Base-by-base conservation (phyloP, 306 rosid species). In the Prinsepia uniflora region DNA sequence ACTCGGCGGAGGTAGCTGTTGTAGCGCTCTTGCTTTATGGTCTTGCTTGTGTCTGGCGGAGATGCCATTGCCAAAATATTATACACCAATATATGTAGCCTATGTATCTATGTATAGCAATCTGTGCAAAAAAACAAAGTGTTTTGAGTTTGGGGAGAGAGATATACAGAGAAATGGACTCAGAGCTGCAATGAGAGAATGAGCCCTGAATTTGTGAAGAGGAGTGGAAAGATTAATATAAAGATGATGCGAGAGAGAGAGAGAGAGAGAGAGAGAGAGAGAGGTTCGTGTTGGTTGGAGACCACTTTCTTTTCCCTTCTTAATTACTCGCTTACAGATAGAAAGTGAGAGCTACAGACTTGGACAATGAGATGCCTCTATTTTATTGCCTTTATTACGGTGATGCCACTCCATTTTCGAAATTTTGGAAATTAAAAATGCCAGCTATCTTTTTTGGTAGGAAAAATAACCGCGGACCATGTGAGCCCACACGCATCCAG, bases 1-100 rank as follows among this genome's bases (percentile, higher is more conserved):
- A 89, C 88, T 46, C 84, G 74, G 10, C 99, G 71, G 45, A 95
- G 65, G 72, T 95, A 95, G 84, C 96, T 91, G 83, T 95, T 91
- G 79, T 95, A 95, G 5, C 97, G 84, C 66, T 95, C 99, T 0
- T 91, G 80, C 79, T 91, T 91, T 10, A 95, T 41, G 70, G 97
- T 91, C 76, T 94, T 94, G 80, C 99, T 94, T 0, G 92, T 94
- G 71, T 94, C 97, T 0, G 98, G 96, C 2, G 97, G 95, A 6
- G 97, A 89, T 30, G 85, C 91, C 96, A 57, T 14, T 41, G 42
- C 44, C 4, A 4, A 10, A 10, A 48, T 30, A 30, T 22, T 22
- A 3, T 44, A 10, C 18, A 53, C 22, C 12, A 65, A 65, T 10
- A 13, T 6, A 24, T 13, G 15, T 49, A 30, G 36, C 36, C 54